These are phyloP conservation scores for Fusarium succisae DNA, from an alignment of 2,329 filamentous ascomycete genomes.

Conservation along the genomic window DNA sequence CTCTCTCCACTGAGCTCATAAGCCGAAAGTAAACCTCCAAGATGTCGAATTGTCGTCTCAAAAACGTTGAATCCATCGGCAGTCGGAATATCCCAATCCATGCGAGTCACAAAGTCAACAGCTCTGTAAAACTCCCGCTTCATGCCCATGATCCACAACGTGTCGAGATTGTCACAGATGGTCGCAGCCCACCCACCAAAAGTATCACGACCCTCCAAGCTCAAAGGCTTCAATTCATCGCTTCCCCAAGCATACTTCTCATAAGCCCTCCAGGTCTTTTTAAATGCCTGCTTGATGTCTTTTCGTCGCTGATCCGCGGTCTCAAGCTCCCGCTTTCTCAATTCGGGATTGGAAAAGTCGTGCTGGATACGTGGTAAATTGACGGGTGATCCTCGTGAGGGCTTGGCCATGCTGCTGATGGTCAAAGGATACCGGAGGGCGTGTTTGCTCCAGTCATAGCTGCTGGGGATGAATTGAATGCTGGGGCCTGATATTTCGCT, in stretches of 20 bases:
- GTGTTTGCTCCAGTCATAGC: slow-evolving; percentile 37
- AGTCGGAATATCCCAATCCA: slow-evolving; percentile 59
- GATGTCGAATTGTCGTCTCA: slow-evolving; percentile 74
- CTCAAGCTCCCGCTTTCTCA: slow-evolving; percentile 14
- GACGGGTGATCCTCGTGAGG: slow-evolving; percentile 16
- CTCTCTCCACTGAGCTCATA: slow-evolving; percentile 71
- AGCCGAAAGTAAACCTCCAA: slow-evolving; percentile 72
- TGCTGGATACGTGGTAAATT: slow-evolving; percentile 35
- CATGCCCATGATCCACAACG: slow-evolving; percentile 74
- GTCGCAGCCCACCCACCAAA: slow-evolving; percentile 72
- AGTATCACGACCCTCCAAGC: slow-evolving; percentile 57
- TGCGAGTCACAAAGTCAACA: slow-evolving; percentile 59
- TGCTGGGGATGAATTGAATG: slow-evolving; percentile 34
- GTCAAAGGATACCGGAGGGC: slow-evolving; percentile 16
- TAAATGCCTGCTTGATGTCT: slow-evolving; percentile 59
- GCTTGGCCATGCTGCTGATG: slow-evolving; percentile 11
- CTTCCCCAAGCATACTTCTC: slow-evolving; percentile 67
- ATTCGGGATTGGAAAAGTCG: slow-evolving; percentile 28
- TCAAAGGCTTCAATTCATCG: slow-evolving; percentile 67
- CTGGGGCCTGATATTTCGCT: slow-evolving; percentile 9
- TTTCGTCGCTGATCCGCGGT: slow-evolving; percentile 29
- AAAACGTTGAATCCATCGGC: slow-evolving; percentile 66
- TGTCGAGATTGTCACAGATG: slow-evolving; percentile 70
- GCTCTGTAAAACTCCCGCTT: slow-evolving; percentile 70
- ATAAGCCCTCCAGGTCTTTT: slow-evolving; percentile 66